These are phyloP conservation scores for Tetrahymena elliotti DNA, from an alignment of 73 alveolate species.

Conservation along the genomic window DNA sequence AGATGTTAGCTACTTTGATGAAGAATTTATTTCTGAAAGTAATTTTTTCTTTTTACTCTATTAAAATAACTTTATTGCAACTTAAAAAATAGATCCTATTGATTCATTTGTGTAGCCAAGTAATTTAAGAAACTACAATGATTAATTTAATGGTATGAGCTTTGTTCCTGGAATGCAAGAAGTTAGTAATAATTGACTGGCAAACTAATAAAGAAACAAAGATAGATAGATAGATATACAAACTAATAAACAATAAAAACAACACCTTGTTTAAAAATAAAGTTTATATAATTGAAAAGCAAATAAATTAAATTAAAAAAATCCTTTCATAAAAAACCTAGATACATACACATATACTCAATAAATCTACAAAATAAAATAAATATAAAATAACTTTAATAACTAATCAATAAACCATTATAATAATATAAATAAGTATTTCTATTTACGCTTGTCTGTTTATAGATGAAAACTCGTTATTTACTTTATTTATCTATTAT, in stretches of 20 bases:
- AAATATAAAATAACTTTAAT: no score
- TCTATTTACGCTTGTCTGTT: neutral
- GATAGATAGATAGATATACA: neutral
- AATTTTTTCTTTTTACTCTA: neutral
- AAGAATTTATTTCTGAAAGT: conserved; percentile 25
- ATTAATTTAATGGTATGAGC: neutral
- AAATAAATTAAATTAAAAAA: no score
- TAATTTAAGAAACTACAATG: neutral
- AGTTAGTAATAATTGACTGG: neutral
- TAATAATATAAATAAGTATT: neutral
- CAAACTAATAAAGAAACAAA: neutral
- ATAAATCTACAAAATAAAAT: no score
- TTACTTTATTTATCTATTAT: no score
- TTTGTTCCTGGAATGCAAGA: neutral
- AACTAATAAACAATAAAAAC: no score
- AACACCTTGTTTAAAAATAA: neutral
- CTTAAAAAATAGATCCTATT: neutral
- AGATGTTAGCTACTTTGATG: conserved; percentile 18
- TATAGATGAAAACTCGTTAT: no score
- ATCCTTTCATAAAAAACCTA: no score
- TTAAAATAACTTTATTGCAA: neutral
- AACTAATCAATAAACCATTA: neutral
- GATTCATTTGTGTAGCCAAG: neutral
- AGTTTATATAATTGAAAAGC: no score
- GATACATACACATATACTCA: neutral